Evolutionary conservation across 768 basidiomycete genomes (phyloP), one percentile per base, ranked within the genome.

Genomic region (Russula earlei): DNA sequence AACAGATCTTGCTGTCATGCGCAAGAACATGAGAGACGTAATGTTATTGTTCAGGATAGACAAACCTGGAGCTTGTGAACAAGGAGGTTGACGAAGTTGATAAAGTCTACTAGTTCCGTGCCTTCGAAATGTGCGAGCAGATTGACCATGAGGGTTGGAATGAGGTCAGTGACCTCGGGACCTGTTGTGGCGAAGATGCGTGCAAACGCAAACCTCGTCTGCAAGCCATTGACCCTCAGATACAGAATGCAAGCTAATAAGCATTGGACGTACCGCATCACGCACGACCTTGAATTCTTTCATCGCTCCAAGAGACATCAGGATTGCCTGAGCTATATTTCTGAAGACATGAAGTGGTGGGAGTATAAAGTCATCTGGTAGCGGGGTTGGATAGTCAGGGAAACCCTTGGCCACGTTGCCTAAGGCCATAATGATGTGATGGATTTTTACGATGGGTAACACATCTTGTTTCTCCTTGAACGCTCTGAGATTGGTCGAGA

Each of bases 321-420:
- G 71, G 56, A 97, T 86, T 1, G 85, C 85, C 66, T 94, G 87
- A 0, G 91, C 88, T 64, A 90, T 81, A 67, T 89, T 82, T 56
- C 80, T 77, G 70, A 98, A 96, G 14, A 91, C 81, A 49, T 84
- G 81, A 52, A 91, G 68, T 1, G 83, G 82, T 0, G 91, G 87
- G 19, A 83, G 72, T 9, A 82, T 76, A 63, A 84, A 85, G 31
- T 80, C 82, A 62, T 79, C 77, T 0, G 83, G 81, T 1, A 84
- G 71, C 1, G 82, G 77, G 15, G 78, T 81, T 41, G 90, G 87
- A 65, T 87, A 86, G 66, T 92, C 91, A 0, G 96, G 96, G 71
- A 97, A 98, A 12, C 96, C 96, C 71, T 96, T 96, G 34, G 93
- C 88, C 53, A 97, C 81, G 64, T 89, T 91, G 12, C 95, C 95